phyloP scores from a whole-genome alignment of 345 rosid species.

The Acer yangbiense region DNA sequence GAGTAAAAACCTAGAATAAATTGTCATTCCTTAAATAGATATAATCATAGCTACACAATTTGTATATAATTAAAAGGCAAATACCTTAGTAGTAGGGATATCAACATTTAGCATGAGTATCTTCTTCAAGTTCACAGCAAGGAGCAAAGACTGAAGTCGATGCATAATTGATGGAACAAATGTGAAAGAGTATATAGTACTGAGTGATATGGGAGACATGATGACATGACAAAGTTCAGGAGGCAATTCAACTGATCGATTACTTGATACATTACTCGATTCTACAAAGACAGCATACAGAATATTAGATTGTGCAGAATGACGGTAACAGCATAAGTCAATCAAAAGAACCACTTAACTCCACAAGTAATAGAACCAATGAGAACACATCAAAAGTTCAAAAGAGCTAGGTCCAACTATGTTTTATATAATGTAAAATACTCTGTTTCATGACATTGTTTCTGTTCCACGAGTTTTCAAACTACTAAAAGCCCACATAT shows the following conservation, averaged over 20 bases:
- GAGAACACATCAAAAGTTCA: not conserved
- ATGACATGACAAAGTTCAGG: slow-evolving; percentile 77
- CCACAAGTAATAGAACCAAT: not conserved
- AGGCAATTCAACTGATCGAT: slow-evolving; percentile 66
- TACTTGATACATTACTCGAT: slow-evolving; percentile 33
- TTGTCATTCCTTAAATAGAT: not conserved
- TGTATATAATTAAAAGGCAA: not conserved
- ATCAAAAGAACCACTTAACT: not conserved
- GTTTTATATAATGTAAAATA: not conserved
- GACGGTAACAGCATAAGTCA: not conserved
- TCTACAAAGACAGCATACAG: slow-evolving; percentile 41
- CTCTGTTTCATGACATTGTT: not conserved
- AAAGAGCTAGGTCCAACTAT: not conserved
- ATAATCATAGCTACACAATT: not conserved
- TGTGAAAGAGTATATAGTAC: slow-evolving; percentile 65
- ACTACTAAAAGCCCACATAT: not conserved
- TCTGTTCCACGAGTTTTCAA: not conserved
- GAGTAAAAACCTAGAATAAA: too few species aligned
- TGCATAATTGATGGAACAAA: slow-evolving; percentile 82
- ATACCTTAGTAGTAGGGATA: slow-evolving; percentile 81
- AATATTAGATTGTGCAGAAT: not conserved
- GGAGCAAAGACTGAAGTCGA: slow-evolving; percentile 73
- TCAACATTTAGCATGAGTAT: slow-evolving; percentile 41
- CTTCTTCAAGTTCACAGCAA: slow-evolving; percentile 68
- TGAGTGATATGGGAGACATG: slow-evolving; percentile 65